Evolutionary conservation across 495 filamentous ascomycete species (phyloP).

Genomic region (Trichoderma parareesei): DNA sequence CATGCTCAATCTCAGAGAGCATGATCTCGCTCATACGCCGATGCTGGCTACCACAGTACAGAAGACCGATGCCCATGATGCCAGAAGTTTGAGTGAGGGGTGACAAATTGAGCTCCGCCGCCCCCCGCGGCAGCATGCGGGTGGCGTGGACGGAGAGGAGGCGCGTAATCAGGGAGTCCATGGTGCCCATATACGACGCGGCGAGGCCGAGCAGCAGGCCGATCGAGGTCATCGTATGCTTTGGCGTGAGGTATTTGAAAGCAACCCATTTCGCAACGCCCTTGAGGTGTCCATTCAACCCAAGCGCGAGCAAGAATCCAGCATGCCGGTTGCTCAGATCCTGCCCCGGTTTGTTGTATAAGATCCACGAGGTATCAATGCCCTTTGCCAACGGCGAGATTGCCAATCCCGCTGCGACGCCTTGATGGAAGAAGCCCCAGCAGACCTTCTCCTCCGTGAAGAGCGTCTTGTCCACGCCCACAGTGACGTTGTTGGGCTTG

Average conservation of each 20-base stretch:
- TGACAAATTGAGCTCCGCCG: conserved; percentile 89
- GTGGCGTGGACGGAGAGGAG: conserved; percentile 96
- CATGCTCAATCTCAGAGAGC: conserved; percentile 90
- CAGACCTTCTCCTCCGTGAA: conserved; percentile 92
- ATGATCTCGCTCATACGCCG: conserved; percentile 98
- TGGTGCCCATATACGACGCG: conserved; percentile 88
- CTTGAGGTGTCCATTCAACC: conserved; percentile 92
- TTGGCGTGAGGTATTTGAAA: conserved; percentile 96
- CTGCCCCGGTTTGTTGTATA: conserved; percentile 84
- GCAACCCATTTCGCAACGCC: conserved; percentile 94
- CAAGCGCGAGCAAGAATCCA: conserved; percentile 82
- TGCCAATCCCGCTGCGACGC: conserved; percentile 80
- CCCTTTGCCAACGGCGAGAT: conserved; percentile 85
- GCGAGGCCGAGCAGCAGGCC: conserved; percentile 86
- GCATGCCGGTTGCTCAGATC: conserved; percentile 92
- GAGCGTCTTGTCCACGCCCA: conserved; percentile 71
- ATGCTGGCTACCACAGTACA: conserved; percentile 94
- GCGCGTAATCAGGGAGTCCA: conserved; percentile 92
- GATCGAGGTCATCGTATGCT: conserved; percentile 98
- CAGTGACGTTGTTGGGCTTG: conserved; percentile 81
- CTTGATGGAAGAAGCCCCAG: conserved; percentile 98
- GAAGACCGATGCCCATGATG: conserved; percentile 91
- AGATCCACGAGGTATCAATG: conserved; percentile 96
- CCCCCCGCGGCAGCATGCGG: conserved; percentile 80
- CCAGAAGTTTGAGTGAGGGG: conserved; percentile 92